Evolutionary conservation across 768 basidiomycete genomes (phyloP).

Genomic region (Trametes coccinea): DNA sequence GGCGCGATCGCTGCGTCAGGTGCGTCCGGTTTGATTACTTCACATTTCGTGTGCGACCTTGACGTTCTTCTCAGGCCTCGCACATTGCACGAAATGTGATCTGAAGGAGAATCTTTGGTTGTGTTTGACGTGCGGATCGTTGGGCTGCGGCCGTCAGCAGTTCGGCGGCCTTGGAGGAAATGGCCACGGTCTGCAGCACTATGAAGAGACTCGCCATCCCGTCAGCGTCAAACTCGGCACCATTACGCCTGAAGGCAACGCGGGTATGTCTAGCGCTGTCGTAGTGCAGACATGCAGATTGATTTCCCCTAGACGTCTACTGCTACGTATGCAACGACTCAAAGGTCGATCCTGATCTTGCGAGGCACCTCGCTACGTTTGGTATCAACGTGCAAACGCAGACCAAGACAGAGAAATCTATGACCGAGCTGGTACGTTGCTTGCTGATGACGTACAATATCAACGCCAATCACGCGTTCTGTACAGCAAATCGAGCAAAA

Average conservation of each 20-base stretch:
- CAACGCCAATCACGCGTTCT: not conserved
- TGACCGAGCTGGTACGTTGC: conserved; percentile 83
- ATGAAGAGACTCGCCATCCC: conserved; percentile 65
- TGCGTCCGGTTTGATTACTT: conserved; percentile 27
- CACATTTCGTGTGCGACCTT: not conserved
- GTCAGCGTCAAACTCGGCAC: conserved; percentile 94
- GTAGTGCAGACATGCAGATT: not conserved
- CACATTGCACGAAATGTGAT: conserved; percentile 81
- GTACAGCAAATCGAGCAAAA: conserved; percentile 94
- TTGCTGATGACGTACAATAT: too few relatives aligned
- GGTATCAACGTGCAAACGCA: conserved; percentile 84
- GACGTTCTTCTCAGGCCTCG: conserved; percentile 52
- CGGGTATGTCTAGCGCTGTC: conserved; percentile 53
- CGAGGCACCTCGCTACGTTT: conserved; percentile 72
- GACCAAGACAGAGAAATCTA: conserved; percentile 92
- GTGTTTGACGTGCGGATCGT: conserved; percentile 85
- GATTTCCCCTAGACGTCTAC: conserved; percentile 69
- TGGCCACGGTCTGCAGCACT: conserved; percentile 86
- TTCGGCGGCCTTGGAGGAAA: conserved; percentile 83
- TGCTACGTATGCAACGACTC: conserved; percentile 92
- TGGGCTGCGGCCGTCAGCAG: conserved; percentile 88
- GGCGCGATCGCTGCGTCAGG: conserved; percentile 56
- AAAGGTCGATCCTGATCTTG: conserved; percentile 72
- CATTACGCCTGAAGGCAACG: conserved; percentile 91
- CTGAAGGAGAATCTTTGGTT: conserved; percentile 94